A percentile compares a stretch with the other conserved stretches of the same genome.
These are phyloP conservation scores for Lactarius evosmus DNA, from an alignment of 768 basidiomycete species.

Conservation along the genomic window DNA sequence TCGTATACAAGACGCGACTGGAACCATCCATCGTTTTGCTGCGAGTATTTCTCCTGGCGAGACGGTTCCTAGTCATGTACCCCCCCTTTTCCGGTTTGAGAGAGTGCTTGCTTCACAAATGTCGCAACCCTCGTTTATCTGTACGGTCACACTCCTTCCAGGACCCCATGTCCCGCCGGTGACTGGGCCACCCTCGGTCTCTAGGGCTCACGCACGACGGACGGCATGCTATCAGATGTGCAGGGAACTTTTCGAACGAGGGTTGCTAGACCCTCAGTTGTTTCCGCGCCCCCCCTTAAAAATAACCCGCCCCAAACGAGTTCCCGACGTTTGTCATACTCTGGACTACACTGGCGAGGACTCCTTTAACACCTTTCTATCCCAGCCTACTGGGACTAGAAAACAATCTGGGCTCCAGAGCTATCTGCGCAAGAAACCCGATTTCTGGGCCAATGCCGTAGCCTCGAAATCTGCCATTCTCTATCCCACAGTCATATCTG, in stretches of 20 bases:
- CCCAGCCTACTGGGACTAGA: constrained; percentile 6
- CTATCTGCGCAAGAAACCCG: constrained; percentile 58
- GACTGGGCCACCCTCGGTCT: constrained; percentile 45
- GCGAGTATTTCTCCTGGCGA: constrained; percentile 25
- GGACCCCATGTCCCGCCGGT: constrained; percentile 42
- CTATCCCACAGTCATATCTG: constrained; percentile 57
- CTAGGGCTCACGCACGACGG: constrained; percentile 53
- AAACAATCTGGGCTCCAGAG: constrained; percentile 43
- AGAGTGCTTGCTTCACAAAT: constrained; percentile 36
- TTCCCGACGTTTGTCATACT: constrained; percentile 17
- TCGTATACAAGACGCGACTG: constrained; percentile 54
- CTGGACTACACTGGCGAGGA: constrained; percentile 21
- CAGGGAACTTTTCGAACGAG: constrained; percentile 44
- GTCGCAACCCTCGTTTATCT: constrained; percentile 39
- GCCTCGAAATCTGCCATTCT: constrained; percentile 37
- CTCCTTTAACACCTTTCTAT: background rate
- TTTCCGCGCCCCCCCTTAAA: constrained; percentile 32
- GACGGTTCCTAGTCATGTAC: background rate
- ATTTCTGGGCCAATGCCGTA: constrained; percentile 58
- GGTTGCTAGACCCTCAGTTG: constrained; percentile 46
- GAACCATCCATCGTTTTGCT: constrained; percentile 53
- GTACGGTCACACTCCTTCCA: constrained; percentile 48
- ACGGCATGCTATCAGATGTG: constrained; percentile 59
- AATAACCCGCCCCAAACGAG: constrained; percentile 27
- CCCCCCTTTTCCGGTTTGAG: constrained; percentile 37